Conservation (phyloP, 352 stramenopile species). For the Globisporangium radiosum region DNA sequence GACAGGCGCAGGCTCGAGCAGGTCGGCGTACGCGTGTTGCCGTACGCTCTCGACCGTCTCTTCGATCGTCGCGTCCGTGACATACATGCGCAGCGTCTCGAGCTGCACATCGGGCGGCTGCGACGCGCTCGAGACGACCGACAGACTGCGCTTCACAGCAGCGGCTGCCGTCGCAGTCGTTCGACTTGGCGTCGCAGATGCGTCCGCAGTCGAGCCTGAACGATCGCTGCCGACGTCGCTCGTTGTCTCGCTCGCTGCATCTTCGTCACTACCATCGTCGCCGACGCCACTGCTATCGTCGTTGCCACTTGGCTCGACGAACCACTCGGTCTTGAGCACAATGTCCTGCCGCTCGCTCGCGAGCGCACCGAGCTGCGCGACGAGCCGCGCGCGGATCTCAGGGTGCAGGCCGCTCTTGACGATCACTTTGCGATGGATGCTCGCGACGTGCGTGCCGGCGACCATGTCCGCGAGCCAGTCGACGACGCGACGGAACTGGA, state of each 20-base stretch:
- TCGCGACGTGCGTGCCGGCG: conserved; percentile 33
- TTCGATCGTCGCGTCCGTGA: conserved; percentile 27
- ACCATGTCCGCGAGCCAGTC: conserved; percentile 71
- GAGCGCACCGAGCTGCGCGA: conserved; percentile 50
- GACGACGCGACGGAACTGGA: conserved; percentile 60
- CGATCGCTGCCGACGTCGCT: neutral
- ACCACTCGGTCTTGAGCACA: conserved; percentile 67
- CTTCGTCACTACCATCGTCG: conserved; percentile 9
- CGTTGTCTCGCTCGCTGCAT: neutral
- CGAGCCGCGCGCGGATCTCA: conserved; percentile 64
- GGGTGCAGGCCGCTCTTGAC: conserved; percentile 66
- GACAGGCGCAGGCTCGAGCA: conserved; percentile 18
- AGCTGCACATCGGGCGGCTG: conserved; percentile 15
- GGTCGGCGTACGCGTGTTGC: conserved; percentile 24
- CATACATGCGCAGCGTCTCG: conserved; percentile 66
- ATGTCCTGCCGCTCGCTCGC: conserved; percentile 52
- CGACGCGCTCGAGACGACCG: conserved; percentile 1
- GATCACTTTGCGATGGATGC: conserved; percentile 60
- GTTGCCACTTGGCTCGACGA: conserved; percentile 35
- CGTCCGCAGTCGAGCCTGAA: too few species aligned
- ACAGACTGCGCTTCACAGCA: conserved; percentile 5
- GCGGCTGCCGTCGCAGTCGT: neutral
- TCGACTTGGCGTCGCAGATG: too few species aligned
- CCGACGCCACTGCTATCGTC: conserved; percentile 15
- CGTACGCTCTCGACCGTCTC: conserved; percentile 16